Percentiles rank a stretch among this genome's conserved stretches.
Evolutionary conservation across 345 rosid genomes (phyloP).

Genomic region (Gossypium rotundifolium): DNA sequence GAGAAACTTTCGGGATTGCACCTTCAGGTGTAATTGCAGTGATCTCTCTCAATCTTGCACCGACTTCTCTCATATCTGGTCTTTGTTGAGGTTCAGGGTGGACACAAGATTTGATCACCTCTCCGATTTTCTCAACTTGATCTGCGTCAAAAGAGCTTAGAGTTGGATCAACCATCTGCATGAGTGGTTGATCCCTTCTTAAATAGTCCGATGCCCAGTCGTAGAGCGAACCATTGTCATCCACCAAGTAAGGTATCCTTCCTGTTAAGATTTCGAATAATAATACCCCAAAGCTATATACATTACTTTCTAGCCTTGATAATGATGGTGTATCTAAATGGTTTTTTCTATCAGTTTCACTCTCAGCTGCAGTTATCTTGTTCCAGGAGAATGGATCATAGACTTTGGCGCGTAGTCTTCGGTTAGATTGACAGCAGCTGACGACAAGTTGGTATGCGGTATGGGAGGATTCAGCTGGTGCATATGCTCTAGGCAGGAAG

Average conservation of each 20-base stretch:
- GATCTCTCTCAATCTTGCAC: constrained; percentile 47
- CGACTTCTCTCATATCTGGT: constrained; percentile 51
- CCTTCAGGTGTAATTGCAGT: constrained; percentile 48
- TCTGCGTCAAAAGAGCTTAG: constrained; percentile 43
- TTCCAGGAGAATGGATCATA: constrained; percentile 64
- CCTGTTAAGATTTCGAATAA: constrained; percentile 79
- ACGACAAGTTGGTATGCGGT: constrained; percentile 52
- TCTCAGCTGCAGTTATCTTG: constrained; percentile 37
- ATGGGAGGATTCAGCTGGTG: constrained; percentile 67
- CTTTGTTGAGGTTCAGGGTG: constrained; percentile 54
- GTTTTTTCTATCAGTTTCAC: constrained; percentile 20
- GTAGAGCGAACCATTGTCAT: constrained; percentile 34
- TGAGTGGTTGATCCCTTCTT: constrained; percentile 29
- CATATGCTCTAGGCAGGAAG: constrained; percentile 85
- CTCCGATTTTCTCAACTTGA: constrained; percentile 45
- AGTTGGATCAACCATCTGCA: constrained; percentile 66
- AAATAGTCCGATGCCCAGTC: constrained; percentile 57
- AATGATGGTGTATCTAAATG: constrained; percentile 23
- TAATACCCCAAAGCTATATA: constrained; percentile 70
- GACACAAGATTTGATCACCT: constrained; percentile 52
- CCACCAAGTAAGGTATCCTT: constrained; percentile 46
- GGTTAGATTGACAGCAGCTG: constrained; percentile 60
- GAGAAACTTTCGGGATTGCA: constrained; percentile 67
- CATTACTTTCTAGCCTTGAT: constrained; percentile 33
- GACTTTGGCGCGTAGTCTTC: constrained; percentile 92